Evolutionary conservation across 148 eudicot species (phyloP).

Genomic region (Spergularia bocconei): DNA sequence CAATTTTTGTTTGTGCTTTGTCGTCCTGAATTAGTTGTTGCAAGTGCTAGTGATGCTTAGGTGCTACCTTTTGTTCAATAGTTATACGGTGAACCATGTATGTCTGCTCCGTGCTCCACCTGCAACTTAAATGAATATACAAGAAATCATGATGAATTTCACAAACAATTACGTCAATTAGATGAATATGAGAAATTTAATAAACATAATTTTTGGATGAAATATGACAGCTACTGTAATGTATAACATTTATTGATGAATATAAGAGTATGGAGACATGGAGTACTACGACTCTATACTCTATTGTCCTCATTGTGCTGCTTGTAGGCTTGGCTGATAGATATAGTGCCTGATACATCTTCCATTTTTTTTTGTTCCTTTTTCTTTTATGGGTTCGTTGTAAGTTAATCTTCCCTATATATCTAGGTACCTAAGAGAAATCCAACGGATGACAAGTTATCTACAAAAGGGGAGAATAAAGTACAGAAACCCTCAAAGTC

Average conservation of each 20-base stretch:
- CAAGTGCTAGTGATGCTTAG: not conserved
- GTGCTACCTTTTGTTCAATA: too few relatives aligned
- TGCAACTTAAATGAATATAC: too few relatives aligned
- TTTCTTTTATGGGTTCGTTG: not conserved
- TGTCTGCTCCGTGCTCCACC: too few relatives aligned
- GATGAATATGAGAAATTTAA: too few relatives aligned
- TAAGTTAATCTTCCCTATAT: conserved; percentile 7
- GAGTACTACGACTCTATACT: too few relatives aligned
- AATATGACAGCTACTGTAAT: too few relatives aligned
- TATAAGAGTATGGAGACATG: too few relatives aligned
- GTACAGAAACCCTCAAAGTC: conserved; percentile 32
- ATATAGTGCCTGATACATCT: conserved; percentile 7
- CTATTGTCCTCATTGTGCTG: not conserved
- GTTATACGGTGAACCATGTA: too few relatives aligned
- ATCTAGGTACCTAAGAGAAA: conserved; percentile 60
- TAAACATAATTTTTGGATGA: too few relatives aligned
- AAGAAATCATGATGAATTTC: too few relatives aligned
- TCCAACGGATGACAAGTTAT: conserved; percentile 48
- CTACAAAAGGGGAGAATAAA: conserved; percentile 52
- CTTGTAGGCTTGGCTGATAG: not conserved
- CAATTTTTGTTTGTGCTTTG: not conserved
- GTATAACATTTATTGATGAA: too few relatives aligned
- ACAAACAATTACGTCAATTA: too few relatives aligned
- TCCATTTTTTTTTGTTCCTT: not conserved
- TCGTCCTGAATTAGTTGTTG: not conserved